Conservation (phyloP, 140 eudicot species). For the Bidens hawaiensis region DNA sequence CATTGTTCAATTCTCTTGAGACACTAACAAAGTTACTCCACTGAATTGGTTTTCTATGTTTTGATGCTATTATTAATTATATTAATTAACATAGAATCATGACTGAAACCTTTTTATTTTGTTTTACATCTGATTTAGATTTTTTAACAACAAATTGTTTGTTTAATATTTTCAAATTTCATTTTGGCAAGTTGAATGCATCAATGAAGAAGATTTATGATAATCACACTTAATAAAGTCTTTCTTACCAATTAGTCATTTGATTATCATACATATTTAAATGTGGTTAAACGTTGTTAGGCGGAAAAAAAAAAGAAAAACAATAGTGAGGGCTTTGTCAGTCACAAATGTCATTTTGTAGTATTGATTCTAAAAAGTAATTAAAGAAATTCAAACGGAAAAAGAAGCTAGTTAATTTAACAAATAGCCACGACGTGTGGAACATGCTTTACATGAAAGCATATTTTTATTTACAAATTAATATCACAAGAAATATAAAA, state of each 20-base stretch:
- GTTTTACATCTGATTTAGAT: neutral
- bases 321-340: neutral
- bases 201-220: neutral
- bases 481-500: no score
- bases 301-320: no score
- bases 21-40: constrained; percentile 20
- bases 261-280: no score
- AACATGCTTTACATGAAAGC: no score
- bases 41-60: constrained; percentile 8
- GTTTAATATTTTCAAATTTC: neutral
- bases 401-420: no score
- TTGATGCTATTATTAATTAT: neutral
- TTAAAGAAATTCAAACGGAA: no score
- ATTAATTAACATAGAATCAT: neutral
- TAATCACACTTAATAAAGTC: neutral
- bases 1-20: constrained; percentile 13
- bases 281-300: no score
- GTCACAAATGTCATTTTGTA: neutral
- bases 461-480: no score
- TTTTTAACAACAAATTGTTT: neutral
- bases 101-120: neutral
- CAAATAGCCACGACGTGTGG: no score
- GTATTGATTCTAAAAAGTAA: neutral
- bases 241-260: neutral
- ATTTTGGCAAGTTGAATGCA: neutral